Base-by-base conservation (phyloP, 1,139 yeast genomes). In the Candida anutae region DNA sequence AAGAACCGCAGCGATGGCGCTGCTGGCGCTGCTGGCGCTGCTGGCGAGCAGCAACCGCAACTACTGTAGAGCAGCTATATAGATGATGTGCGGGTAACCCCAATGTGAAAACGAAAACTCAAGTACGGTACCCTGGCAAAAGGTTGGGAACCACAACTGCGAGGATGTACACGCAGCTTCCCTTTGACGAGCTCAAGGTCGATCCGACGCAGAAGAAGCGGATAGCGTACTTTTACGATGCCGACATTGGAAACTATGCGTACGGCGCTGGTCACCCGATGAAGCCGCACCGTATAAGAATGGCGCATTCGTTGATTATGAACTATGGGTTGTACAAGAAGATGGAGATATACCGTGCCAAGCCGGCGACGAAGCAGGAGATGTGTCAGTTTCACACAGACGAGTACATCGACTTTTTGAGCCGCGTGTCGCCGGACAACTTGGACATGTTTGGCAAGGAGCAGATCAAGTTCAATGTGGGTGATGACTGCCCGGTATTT, bases 371-470 rank as follows among this genome's bases (percentile, higher is more conserved):
- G 17, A 83, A 87, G 51, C 96, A 88, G 56, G 98, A 90, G 51
- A 88, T 90, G 96, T 87, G 96, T 47, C 97, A 90, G 58, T 88
- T 90, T 54, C 98, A 90, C 53, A 87, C 97, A 4, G 97, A 90
- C 57, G 97, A 90, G 53, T 90, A 90, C 53, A 83, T 90, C 40
- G 97, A 90, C 56, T 90, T 90, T 51, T 62, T 90, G 41, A 81
- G 94, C 28, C 69, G 97, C 32, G 96, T 87, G 17, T 80, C 95
- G 4, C 97, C 97, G 3, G 97, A 90, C 50, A 88, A 88, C 53
- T 69, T 88, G 57, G 96, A 88, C 37, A 58, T 81, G 68, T 88
- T 87, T 53, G 77, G 84, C 44, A 87, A 87, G 51, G 97, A 90
- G 55, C 94, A 85, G 50, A 83, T 82, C 32, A 85, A 87, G 55